Evolutionary conservation across 306 rosid species (phyloP).

Genomic region (Malus sylvestris): DNA sequence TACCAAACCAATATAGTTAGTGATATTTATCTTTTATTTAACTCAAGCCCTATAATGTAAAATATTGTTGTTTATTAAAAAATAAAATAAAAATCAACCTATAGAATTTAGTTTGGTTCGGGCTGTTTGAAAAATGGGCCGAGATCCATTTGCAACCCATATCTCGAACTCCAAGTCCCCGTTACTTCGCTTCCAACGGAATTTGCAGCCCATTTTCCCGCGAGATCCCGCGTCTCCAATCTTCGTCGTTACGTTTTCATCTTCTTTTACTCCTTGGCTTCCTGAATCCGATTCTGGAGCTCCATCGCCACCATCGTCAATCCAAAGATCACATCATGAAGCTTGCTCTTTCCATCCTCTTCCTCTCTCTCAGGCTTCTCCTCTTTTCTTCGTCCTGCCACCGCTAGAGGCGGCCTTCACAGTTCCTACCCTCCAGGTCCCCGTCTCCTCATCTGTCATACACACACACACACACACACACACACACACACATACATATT

Average conservation of each 20-base stretch:
- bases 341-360: slow-evolving; percentile 29
- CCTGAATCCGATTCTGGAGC: background rate
- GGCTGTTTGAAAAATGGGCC: background rate
- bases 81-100: too few species aligned
- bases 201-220: background rate
- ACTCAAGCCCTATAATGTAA: too few species aligned
- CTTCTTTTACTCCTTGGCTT: background rate
- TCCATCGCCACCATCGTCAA: background rate
- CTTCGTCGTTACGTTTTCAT: background rate
- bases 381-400: slow-evolving; percentile 22
- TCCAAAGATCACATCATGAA: background rate
- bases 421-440: slow-evolving; percentile 42
- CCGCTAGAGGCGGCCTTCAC: slow-evolving; percentile 41
- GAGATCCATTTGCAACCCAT: background rate
- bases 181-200: background rate
- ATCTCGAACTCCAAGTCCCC: background rate
- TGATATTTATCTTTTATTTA: too few species aligned
- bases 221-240: background rate
- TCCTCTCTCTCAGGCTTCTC: slow-evolving; percentile 24
- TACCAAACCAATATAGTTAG: too few species aligned
- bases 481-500: too few species aligned
- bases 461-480: too few species aligned
- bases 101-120: too few species aligned
- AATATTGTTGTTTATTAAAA: too few species aligned
- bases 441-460: background rate